A percentile compares a stretch with the other conserved stretches of the same genome.
phyloP scores from a whole-genome alignment of 176 grass and related monocot species.

The Oryza longistaminata region DNA sequence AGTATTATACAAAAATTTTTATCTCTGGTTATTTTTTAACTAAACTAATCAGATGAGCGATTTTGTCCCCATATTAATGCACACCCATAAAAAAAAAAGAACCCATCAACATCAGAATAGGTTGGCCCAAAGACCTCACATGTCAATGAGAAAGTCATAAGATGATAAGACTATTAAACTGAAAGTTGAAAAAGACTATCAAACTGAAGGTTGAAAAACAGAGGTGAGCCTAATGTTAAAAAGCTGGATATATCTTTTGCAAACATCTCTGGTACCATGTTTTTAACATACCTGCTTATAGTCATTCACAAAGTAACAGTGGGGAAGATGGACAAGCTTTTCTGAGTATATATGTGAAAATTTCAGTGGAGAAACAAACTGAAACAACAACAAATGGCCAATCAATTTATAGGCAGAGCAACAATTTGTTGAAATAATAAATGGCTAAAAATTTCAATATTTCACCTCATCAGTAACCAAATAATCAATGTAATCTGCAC shows the following conservation, averaged over 20 bases:
- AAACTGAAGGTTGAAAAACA: background rate
- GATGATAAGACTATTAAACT: background rate
- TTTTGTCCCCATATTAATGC: background rate
- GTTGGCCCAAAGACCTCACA: background rate
- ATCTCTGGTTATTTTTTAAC: background rate
- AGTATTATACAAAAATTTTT: background rate
- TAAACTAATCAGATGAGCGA: background rate
- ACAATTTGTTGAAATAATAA: slow-evolving; percentile 19
- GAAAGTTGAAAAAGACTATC: background rate
- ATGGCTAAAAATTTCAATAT: slow-evolving; percentile 14
- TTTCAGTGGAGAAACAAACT: slow-evolving; percentile 63
- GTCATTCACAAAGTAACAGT: slow-evolving; percentile 85
- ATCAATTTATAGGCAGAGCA: slow-evolving; percentile 18
- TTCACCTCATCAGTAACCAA: slow-evolving; percentile 62
- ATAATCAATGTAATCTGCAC: slow-evolving; percentile 69
- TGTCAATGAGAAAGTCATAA: background rate
- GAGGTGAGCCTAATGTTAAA: slow-evolving; percentile 24
- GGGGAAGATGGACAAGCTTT: slow-evolving; percentile 77
- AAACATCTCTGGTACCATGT: slow-evolving; percentile 37
- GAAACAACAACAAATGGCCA: slow-evolving; percentile 28
- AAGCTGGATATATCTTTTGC: slow-evolving; percentile 48
- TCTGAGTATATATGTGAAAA: slow-evolving; percentile 74
- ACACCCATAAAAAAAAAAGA: background rate
- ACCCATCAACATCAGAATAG: background rate
- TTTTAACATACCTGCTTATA: slow-evolving; percentile 60